Base-by-base conservation (phyloP, 306 rosid species). In the Betula pendula region DNA sequence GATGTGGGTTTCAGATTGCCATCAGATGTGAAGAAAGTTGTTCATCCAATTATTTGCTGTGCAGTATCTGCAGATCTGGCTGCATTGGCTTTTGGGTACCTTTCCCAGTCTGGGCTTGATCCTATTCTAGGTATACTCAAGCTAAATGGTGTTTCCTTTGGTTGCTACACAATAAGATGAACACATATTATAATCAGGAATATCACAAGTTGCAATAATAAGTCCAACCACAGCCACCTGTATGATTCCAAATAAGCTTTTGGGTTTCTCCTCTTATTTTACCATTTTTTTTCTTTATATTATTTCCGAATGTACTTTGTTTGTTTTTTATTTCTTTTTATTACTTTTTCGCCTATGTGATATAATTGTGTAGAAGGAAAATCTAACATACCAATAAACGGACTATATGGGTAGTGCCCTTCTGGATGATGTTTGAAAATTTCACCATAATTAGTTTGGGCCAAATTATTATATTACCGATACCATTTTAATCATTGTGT, bases 1-100 rank as follows among this genome's bases (percentile, higher is more conserved):
- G 56, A 55, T 43, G 5, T 69, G 65, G 51, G 55, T 83, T 84
- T 29, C 88, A 95, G 98, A 56, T 86, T 92, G 77, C 97, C 98
- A 43, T 81, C 97, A 63, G 75, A 6, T 45, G 84, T 92, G 82
- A 95, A 88, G 85, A 92, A 83, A 68, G 91, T 92, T 78, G 92
- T 95, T 79, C 98, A 95, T 87, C 98, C 97, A 52, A 95, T 95
- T 71, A 84, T 95, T 77, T 92, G 96, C 81, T 95, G 98, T 77
- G 85, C 98, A 16, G 73, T 84, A 43, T 90, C 96, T 49, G 95
- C 98, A n/a, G 98, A 81, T 70, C 69, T 95, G 67, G 77, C 92
- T 77, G 98, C 98, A 66, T 79, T 81, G 45, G 92, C 96, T 75
- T 95, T 79, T 68, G 97, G 92, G 42, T 88, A 87, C 79, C 27